Percentiles rank a stretch among this genome's conserved stretches.
Conservation (phyloP, 164 flowering plant genomes). For the Taxillus chinensis region DNA sequence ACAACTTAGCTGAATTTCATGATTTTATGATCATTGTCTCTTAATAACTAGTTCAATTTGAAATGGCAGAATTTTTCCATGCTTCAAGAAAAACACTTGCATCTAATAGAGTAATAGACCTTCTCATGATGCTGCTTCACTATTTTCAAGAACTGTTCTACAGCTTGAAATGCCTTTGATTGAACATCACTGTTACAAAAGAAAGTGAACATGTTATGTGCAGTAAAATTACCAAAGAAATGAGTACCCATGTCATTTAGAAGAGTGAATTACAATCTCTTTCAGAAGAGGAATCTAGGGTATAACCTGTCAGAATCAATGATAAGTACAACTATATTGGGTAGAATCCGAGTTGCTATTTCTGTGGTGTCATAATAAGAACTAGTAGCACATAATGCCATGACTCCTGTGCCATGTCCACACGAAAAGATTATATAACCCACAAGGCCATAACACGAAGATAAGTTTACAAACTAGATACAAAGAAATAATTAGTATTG, state of each 20-base stretch:
- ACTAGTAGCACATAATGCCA: constrained; percentile 95
- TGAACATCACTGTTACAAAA: constrained; percentile 68
- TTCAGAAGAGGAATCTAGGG: background rate
- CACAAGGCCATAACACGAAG: background rate
- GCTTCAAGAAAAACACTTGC: background rate
- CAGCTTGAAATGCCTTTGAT: constrained; percentile 87
- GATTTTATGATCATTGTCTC: no score
- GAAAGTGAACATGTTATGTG: background rate
- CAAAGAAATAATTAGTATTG: no score
- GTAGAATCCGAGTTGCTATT: constrained; percentile 88
- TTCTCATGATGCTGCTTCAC: constrained; percentile 68
- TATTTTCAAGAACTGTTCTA: constrained; percentile 91
- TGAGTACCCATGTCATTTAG: background rate
- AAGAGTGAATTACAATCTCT: background rate
- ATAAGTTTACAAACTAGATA: background rate
- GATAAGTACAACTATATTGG: constrained; percentile 82
- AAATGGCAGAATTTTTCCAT: no score
- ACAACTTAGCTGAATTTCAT: no score
- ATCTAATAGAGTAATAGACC: constrained; percentile 28
- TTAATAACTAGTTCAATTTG: no score
- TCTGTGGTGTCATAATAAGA: constrained; percentile 78
- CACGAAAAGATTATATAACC: background rate
- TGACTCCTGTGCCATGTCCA: constrained; percentile 50
- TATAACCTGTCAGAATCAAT: constrained; percentile 87
- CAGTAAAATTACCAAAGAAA: no score